Base-by-base conservation (phyloP, 2,329 filamentous ascomycete species). In the Alternaria gaisen region DNA sequence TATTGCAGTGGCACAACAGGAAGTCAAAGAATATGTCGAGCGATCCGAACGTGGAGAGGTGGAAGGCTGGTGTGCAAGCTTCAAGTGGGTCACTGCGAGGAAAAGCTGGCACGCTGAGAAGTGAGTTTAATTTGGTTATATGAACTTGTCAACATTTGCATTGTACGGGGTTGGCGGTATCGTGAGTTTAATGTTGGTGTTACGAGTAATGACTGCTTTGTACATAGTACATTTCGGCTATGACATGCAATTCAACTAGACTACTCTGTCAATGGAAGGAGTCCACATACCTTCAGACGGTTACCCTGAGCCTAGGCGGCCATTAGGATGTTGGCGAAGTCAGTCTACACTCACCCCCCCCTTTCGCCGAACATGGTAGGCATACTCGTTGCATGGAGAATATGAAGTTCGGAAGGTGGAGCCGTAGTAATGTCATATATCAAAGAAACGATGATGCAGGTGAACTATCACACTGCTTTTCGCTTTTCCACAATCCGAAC, bases 21-120 rank as follows among this genome's bases (percentile, higher is more conserved):
- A 78, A 59, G 65, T 78, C 9, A 34, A 64, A 5, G 67, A 74
- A 3, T 77, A 72, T 70, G 67, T 64, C 53, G 64, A 60, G 20
- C 65, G 65, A 16, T 61, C 66, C 5, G 72, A 72, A n/a, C 47
- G 60, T 11, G 63, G 70, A 1, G 69, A 72, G 61, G 70, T 65
- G 16, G 71, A 74, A 32, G 73, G 72, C 1, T 78, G 75, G 76
- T 73, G 71, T 60, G 74, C 74, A 42, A 73, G 67, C 46, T 78
- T 77, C 58, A 77, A 77, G 63, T 78, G 76, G 76, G 68, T 77
- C 22, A 70, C 72, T 5, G 76, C 71, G 26, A 61, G 72, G 58
- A 77, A 77, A 60, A 73, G 67, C 16, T 69, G 68, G 70, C 64
- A 72, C 48, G 61, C 59, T 44, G 54, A 38, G 20, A 58, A 36